phyloP scores from a whole-genome alignment of 208 protist genomes.

The Angomonas ambiguus region DNA sequence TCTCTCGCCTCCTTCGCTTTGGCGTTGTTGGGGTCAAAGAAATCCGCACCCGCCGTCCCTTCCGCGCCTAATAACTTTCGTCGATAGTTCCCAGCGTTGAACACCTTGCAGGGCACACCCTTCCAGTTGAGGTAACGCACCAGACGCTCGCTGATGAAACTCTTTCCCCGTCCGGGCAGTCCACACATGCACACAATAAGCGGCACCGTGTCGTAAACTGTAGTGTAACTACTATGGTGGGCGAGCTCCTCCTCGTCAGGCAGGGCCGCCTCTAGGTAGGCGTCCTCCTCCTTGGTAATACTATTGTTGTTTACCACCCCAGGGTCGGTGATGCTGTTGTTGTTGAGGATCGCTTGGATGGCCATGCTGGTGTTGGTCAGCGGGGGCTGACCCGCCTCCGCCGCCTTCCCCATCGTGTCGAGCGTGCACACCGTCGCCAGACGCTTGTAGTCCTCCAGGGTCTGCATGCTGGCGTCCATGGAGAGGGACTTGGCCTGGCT shows the following conservation, averaged over 20 bases:
- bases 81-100: conserved; percentile 88
- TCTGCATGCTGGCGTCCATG: conserved; percentile 7
- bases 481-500: not conserved
- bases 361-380: not conserved
- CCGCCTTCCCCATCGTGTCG: not conserved
- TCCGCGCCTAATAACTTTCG: conserved; percentile 78
- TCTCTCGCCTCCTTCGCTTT: conserved; percentile 68
- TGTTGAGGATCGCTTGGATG: no score
- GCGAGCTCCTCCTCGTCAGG: conserved; percentile 14
- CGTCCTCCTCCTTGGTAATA: conserved; percentile 14
- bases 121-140: conserved; percentile 91
- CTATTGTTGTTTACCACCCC: not conserved
- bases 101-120: conserved; percentile 80
- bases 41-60: conserved; percentile 48
- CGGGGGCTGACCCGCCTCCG: not conserved
- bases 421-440: not conserved
- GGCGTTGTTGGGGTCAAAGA: conserved; percentile 81
- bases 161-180: conserved; percentile 86
- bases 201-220: conserved; percentile 64
- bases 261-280: conserved; percentile 14
- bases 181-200: conserved; percentile 89
- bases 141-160: conserved; percentile 77
- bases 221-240: conserved; percentile 72
- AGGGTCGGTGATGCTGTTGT: not conserved
- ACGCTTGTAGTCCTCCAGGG: conserved; percentile 9